Evolutionary conservation across 108 stramenopile genomes (phyloP), one percentile per base, ranked within the genome.

Genomic region (Bacterosira constricta): DNA sequence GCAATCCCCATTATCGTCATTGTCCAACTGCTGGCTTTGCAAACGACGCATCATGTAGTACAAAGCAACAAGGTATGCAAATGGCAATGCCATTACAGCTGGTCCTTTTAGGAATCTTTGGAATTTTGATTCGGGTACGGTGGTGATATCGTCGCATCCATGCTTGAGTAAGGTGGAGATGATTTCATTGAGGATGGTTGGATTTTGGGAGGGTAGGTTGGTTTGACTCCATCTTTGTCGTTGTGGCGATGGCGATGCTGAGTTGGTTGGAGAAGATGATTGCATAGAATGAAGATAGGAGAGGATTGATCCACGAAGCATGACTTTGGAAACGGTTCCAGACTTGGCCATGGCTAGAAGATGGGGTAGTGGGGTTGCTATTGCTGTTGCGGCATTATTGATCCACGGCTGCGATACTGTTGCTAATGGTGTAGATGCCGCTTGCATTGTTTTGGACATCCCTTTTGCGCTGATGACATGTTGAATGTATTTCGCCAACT

Each of bases 21-120:
- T 72, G 18, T 60, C 51, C 49, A 82, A 53, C 44, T 77, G 63
- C 10, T 71, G 78, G 25, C 70, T 60, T 42, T 82, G 70, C 53
- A 82, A 39, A 3, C 71, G 69, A n/a, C 58, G 39, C 65, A 95
- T 81, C 50, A 90, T 90, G 54, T 85, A 77, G 63, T 90, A 94
- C 32, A 90, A 60, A 13, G 88, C 81, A n/a, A 66, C 89, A 23
- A 94, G 59, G 58, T 94, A 94, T 11, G 87, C 80, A 85, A 94
- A 91, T 30, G 93, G 93, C 29, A 94, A 62, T 38, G 87, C 75
- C 10, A 85, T 67, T 0, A 94, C 41, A 17, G 86, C 66, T 1
- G 89, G 84, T 9, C 83, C 76, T 6, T 87, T 70, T 15, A 87
- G 68, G 23, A 78, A 83, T 63, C 71, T 45, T 18, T 84, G 35